Evolutionary conservation across 345 rosid genomes (phyloP).

Genomic region (Rhodamnia argentea): DNA sequence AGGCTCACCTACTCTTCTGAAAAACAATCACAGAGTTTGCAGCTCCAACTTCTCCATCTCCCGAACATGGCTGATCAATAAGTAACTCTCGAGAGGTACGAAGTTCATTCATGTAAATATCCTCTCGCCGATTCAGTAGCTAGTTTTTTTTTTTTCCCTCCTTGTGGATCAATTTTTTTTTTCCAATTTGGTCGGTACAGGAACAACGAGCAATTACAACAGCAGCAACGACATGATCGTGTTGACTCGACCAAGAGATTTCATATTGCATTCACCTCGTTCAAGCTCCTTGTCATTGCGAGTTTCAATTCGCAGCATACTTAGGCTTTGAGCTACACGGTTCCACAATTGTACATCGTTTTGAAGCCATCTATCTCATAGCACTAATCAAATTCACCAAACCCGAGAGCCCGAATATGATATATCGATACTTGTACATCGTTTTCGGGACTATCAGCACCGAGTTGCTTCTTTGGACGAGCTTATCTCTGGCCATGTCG

Average conservation of each 20-base stretch:
- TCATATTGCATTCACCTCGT: not conserved
- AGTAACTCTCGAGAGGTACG: not conserved
- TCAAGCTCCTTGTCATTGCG: fast-evolving
- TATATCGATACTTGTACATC: not conserved
- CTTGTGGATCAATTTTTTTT: not conserved
- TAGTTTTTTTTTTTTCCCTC: not conserved
- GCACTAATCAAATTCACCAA: not conserved
- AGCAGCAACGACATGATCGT: not conserved
- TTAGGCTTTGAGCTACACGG: fast-evolving
- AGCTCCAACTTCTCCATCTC: not conserved
- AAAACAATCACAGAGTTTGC: too few species aligned
- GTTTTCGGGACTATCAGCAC: fast-evolving
- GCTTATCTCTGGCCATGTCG: fast-evolving
- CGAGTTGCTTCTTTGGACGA: fast-evolving
- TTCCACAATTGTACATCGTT: not conserved
- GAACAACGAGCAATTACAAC: fast-evolving
- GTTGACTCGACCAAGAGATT: not conserved
- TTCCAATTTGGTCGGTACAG: fast-evolving
- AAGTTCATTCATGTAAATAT: not conserved
- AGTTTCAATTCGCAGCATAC: not conserved
- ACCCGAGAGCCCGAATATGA: fast-evolving
- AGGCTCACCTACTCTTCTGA: too few species aligned
- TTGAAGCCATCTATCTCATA: not conserved
- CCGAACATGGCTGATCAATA: too few species aligned
- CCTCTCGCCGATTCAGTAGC: not conserved